These are phyloP conservation scores for Vickermania spadyakhi DNA, from an alignment of 208 protist genomes.

Conservation along the genomic window DNA sequence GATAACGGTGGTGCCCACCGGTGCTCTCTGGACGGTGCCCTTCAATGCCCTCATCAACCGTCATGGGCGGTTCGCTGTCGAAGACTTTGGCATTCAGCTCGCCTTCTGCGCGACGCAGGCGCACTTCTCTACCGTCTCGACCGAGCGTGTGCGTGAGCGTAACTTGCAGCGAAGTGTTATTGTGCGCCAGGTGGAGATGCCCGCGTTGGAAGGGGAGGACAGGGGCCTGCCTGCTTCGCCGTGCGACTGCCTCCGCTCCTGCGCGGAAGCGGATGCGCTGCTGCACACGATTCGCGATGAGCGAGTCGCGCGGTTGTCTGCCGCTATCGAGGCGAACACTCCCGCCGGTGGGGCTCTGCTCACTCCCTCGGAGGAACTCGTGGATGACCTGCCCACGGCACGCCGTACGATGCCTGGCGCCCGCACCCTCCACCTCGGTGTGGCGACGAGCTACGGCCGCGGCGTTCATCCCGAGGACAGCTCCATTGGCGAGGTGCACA, in stretches of 20 bases:
- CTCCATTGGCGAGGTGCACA: conserved; percentile 13
- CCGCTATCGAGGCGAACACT: background rate
- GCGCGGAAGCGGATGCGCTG: conserved; percentile 44
- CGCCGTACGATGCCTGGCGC: conserved; percentile 26
- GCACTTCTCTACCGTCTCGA: conserved; percentile 47
- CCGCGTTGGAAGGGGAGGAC: conserved; percentile 1
- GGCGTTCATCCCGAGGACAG: conserved; percentile 14
- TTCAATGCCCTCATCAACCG: conserved; percentile 79
- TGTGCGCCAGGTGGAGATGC: conserved; percentile 40
- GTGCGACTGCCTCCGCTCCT: conserved; percentile 56
- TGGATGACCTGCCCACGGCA: conserved; percentile 43
- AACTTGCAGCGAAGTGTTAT: conserved; percentile 56
- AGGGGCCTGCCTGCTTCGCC: background rate
- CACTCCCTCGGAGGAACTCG: conserved; percentile 25
- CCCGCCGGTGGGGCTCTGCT: conserved; percentile 9
- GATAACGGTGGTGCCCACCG: conserved; percentile 75
- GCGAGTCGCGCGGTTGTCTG: conserved; percentile 12
- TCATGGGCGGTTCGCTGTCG: conserved; percentile 62
- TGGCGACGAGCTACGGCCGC: conserved; percentile 10
- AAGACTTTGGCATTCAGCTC: conserved; percentile 74
- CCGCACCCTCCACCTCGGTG: conserved; percentile 18
- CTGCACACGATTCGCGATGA: conserved; percentile 18
- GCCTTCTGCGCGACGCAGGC: conserved; percentile 78
- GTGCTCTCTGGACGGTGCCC: conserved; percentile 68
- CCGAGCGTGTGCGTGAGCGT: conserved; percentile 43